phyloP scores from a whole-genome alignment of 495 filamentous ascomycete species.

The Bombardia bombarda region DNA sequence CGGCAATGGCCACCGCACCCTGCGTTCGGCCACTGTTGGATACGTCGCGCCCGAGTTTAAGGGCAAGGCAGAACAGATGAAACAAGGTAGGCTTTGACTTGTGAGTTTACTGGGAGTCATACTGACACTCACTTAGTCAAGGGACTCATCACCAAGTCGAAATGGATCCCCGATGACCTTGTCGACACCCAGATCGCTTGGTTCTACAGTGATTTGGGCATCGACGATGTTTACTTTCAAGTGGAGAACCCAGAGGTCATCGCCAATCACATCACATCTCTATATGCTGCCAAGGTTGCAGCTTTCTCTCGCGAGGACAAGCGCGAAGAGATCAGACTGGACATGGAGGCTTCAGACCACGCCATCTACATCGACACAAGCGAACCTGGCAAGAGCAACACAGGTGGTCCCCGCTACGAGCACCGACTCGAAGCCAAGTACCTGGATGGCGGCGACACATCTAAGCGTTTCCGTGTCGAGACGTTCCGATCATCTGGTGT shows the following conservation, averaged over 20 bases:
- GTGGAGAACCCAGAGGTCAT: slow-evolving; percentile 82
- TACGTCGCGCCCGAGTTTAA: slow-evolving; percentile 94
- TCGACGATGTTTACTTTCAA: slow-evolving; percentile 98
- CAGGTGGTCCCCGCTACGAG: slow-evolving; percentile 81
- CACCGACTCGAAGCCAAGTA: slow-evolving; percentile 93
- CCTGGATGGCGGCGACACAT: slow-evolving; percentile 62
- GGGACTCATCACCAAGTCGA: slow-evolving; percentile 34
- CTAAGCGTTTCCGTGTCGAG: slow-evolving; percentile 75
- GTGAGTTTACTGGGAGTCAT: neutral
- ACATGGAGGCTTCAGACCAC: slow-evolving; percentile 92
- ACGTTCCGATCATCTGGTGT: slow-evolving; percentile 89
- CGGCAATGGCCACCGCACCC: slow-evolving; percentile 51
- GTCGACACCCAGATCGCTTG: slow-evolving; percentile 79
- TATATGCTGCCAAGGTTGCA: slow-evolving; percentile 96
- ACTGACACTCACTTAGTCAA: slow-evolving; percentile 30
- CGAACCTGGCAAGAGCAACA: slow-evolving; percentile 67
- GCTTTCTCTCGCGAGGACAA: slow-evolving; percentile 92
- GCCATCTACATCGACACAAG: slow-evolving; percentile 98
- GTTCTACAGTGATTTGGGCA: slow-evolving; percentile 97
- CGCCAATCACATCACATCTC: slow-evolving; percentile 85
- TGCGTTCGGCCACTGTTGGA: slow-evolving; percentile 86
- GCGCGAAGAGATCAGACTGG: slow-evolving; percentile 83
- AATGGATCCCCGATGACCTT: slow-evolving; percentile 79
- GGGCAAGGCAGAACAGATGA: slow-evolving; percentile 92
- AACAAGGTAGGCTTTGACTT: slow-evolving; percentile 52